These are phyloP conservation scores for Voacanga thouarsii DNA, from an alignment of 257 asterid genomes.

Conservation along the genomic window DNA sequence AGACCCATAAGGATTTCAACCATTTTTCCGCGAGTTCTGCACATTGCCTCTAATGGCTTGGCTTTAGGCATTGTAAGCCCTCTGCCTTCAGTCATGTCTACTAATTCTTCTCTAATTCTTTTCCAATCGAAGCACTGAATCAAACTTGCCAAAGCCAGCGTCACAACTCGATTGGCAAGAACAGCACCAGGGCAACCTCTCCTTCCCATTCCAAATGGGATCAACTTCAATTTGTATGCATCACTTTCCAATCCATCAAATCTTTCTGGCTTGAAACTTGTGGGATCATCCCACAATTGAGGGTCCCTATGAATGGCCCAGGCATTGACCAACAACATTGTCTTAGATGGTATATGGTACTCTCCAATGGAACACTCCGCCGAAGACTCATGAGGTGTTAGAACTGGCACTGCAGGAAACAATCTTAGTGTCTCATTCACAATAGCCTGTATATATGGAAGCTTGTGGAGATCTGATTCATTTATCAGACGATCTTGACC, in stretches of 20 bases:
- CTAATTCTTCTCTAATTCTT: slow-evolving; percentile 10
- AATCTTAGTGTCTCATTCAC: slow-evolving; percentile 25
- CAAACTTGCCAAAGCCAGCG: slow-evolving; percentile 1
- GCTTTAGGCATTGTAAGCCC: slow-evolving; percentile 33
- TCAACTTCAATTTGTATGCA: background rate
- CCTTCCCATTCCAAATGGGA: slow-evolving; percentile 25
- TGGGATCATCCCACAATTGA: slow-evolving; percentile 21
- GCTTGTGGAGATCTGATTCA: slow-evolving; percentile 19
- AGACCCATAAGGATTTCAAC: background rate
- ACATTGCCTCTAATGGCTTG: slow-evolving; percentile 23
- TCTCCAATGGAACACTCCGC: slow-evolving; percentile 20
- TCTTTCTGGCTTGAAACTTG: slow-evolving; percentile 25
- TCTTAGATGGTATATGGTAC: slow-evolving; percentile 11
- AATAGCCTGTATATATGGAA: slow-evolving; percentile 16
- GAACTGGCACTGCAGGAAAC: slow-evolving; percentile 9
- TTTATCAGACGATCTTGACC: slow-evolving; percentile 17
- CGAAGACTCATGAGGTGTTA: slow-evolving; percentile 29
- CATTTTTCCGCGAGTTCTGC: background rate
- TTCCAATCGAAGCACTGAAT: slow-evolving; percentile 22
- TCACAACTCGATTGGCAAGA: slow-evolving; percentile 9
- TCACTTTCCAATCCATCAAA: slow-evolving; percentile 13
- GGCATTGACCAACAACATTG: slow-evolving; percentile 24
- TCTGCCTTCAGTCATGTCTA: slow-evolving; percentile 30
- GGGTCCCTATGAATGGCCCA: slow-evolving; percentile 28
- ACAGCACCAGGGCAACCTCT: slow-evolving; percentile 26